Evolutionary conservation across 495 filamentous ascomycete species (phyloP), one percentile per base, ranked within the genome.

Genomic region (Penicillium lividum): DNA sequence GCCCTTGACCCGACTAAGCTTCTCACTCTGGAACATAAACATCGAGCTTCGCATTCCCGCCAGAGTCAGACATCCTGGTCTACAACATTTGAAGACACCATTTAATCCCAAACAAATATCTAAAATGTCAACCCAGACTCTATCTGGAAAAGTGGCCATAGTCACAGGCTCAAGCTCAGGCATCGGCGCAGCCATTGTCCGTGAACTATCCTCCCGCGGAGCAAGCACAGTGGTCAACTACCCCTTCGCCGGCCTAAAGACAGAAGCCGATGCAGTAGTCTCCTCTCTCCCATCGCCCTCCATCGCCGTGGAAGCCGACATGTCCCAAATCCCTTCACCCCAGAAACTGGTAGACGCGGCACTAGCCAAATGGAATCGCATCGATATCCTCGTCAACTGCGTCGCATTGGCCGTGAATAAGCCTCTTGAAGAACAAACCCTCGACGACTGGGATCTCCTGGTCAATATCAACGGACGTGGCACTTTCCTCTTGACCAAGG

Each of bases 101-200:
- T 22, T 4, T 8, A 38, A 55, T 25, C 29, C 44, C 15, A 16
- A 49, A 33, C 30, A 42, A 2, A 46, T 31, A 6, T 3, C 29
- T 36, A 58, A 13, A 11, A 64, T 68, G 66, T 16, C 53, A 15
- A 36, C 54, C 7, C 63, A 63, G 54, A 61, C 62, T 31, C 66
- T 86, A 8, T 63, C 62, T 18, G 81, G 80, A 18, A 75, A 74
- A 51, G 67, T 73, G 13, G 75, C 75, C 56, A 62, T 78, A 6
- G 61, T 78, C 33, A 77, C 66, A 25, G 75, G 73, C 34, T 68
- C 72, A 28, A 65, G 63, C 9, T 69, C 70, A 1, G 75, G 75
- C 15, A 77, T 77, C 29, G 75, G 74, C n/a, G 62, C 62, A 1
- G 74, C 61, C 10, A 74, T 77, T 25, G 71, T 71, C 5, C 60